Conservation (phyloP, 441 rosid genomes). For the Populus tomentosa region DNA sequence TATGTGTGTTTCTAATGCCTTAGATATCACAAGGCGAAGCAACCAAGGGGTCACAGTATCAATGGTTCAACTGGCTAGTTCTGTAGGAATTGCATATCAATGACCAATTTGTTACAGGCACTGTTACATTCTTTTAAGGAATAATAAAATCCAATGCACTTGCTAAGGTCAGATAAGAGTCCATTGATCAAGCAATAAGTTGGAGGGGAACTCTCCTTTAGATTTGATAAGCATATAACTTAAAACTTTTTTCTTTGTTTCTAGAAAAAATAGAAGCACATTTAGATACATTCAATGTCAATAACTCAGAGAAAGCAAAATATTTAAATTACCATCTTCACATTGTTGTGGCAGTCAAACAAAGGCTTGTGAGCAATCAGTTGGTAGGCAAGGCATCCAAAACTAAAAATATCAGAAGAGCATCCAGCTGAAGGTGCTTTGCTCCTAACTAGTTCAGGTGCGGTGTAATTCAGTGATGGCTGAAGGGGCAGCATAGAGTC, state of each 20-base stretch:
- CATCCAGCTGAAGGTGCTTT: slow-evolving; percentile 61
- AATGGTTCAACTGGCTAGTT: neutral
- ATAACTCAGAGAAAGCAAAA: neutral
- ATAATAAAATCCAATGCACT: neutral
- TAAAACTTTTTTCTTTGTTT: slow-evolving; percentile 5
- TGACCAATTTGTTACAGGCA: neutral
- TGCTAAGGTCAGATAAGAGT: neutral
- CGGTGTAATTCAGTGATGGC: slow-evolving; percentile 87
- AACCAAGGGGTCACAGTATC: neutral
- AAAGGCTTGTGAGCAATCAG: slow-evolving; percentile 85
- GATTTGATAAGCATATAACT: slow-evolving; percentile 6
- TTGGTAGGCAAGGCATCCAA: slow-evolving; percentile 87
- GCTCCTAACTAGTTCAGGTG: slow-evolving; percentile 89
- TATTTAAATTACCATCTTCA: slow-evolving; percentile 72
- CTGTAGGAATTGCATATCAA: neutral
- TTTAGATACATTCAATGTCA: slow-evolving; percentile 5
- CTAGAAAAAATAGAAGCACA: neutral
- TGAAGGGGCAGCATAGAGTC: slow-evolving; percentile 89
- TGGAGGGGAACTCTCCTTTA: neutral
- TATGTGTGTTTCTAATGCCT: neutral
- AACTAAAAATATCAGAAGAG: slow-evolving; percentile 84
- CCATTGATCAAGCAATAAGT: neutral
- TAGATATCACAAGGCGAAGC: neutral
- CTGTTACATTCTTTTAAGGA: neutral
- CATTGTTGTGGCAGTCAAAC: slow-evolving; percentile 90